phyloP scores from a whole-genome alignment of 495 filamentous ascomycete species.

The Penicillium bovifimosum region DNA sequence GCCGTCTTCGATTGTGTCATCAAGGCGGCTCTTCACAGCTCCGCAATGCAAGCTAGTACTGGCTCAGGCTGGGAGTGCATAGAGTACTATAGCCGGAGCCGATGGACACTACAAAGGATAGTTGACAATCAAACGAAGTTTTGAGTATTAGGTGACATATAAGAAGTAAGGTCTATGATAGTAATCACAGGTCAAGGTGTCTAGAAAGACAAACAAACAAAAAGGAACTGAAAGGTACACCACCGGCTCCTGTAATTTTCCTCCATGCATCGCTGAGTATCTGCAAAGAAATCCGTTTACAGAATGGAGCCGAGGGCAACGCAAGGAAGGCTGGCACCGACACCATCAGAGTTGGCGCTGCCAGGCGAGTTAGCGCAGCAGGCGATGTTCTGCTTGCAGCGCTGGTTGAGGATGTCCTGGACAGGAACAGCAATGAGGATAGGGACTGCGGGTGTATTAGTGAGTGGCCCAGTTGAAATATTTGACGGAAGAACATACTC shows the following conservation, averaged over 20 bases:
- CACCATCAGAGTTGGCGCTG: conserved; percentile 31
- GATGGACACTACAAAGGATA: too few relatives aligned
- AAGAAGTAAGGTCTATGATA: neutral
- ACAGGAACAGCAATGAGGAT: conserved; percentile 29
- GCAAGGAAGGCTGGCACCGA: conserved; percentile 47
- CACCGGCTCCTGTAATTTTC: neutral
- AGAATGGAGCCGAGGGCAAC: conserved; percentile 43
- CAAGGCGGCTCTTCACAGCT: too few relatives aligned
- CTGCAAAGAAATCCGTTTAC: conserved; percentile 16
- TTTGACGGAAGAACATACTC: conserved; percentile 8
- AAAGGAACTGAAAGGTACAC: neutral
- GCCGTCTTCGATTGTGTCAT: too few relatives aligned
- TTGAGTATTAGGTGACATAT: neutral
- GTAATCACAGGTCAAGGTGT: neutral
- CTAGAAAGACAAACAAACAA: neutral
- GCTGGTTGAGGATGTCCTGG: conserved; percentile 41
- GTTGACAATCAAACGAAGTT: too few relatives aligned
- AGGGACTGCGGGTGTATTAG: conserved; percentile 25
- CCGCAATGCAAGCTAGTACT: too few relatives aligned
- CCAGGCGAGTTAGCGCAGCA: conserved; percentile 45
- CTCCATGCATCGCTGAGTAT: neutral
- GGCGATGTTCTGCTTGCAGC: conserved; percentile 51
- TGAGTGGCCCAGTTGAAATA: neutral
- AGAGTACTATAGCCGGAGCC: too few relatives aligned
- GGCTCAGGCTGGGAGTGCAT: too few relatives aligned